Evolutionary conservation across 495 filamentous ascomycete species (phyloP), one percentile per base, ranked within the genome.

Genomic region (Annulohypoxylon stygium): DNA sequence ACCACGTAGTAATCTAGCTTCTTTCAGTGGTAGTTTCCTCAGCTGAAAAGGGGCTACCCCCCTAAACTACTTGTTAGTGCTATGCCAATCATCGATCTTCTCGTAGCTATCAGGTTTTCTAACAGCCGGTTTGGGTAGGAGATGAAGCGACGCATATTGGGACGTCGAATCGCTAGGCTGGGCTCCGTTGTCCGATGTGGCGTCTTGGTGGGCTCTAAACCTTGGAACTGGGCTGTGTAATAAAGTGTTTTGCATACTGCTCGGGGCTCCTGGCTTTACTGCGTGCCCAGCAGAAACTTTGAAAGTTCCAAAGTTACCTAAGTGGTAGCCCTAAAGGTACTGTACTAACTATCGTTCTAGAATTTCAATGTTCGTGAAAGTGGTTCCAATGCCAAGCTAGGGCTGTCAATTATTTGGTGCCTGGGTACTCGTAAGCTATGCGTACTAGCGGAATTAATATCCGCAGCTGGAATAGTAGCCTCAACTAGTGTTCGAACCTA

Each of bases 381-480:
- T 34, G 45, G 36, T 26, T n/a, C 37, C 43, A 33, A 61, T 16
- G 43, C 60, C 58, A 69, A 55, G 53, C 37, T 25, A 30, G 34
- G 37, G 18, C 57, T 60, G 37, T 39, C 57, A 18, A 2, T 37
- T 20, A 26, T 39, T 30, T 30, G 30, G 30, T 3, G 30, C 30
- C 30, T 39, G 37, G n/a, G 41, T 45, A 39, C 61, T 48, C 16
- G 43, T 59, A 54, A 7, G n/a, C 61, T 65, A 71, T 67, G 53
- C 67, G 39, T 36, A n/a, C 65, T 73, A 75, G 64, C 72, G 67
- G 67, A 45, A 47, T 61, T 64, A 54, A 33, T 64, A 41, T 65
- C 72, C 72, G 72, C 72, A 75, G 68, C 59, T 64, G 63, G 45
- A 20, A 53, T 66, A 57, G 58, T 63, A 59, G 50, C 14, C 10